Conservation (phyloP, 1,139 yeast species). For the Yarrowia galli region DNA sequence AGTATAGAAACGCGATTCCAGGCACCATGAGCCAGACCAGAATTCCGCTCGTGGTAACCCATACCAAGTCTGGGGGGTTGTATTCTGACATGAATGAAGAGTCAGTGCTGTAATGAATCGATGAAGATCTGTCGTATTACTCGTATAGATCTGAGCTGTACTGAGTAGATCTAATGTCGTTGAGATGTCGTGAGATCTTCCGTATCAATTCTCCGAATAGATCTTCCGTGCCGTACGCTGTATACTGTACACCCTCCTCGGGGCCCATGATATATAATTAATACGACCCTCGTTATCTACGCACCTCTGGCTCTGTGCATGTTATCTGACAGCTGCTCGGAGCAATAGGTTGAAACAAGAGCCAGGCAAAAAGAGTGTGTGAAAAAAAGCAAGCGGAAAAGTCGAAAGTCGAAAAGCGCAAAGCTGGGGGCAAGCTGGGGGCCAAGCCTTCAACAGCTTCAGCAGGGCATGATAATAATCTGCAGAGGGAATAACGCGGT, state of each 20-base stretch:
- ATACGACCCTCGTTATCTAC: background rate
- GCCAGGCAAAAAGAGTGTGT: background rate
- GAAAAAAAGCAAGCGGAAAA: background rate
- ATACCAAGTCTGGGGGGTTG: constrained; percentile 53
- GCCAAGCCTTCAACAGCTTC: too few species aligned
- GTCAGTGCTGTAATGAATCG: too few species aligned
- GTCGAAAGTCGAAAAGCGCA: background rate
- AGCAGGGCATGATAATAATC: too few species aligned
- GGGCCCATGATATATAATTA: background rate
- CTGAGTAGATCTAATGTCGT: too few species aligned
- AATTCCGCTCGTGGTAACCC: constrained; percentile 78
- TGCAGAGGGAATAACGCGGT: too few species aligned
- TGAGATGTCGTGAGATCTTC: too few species aligned
- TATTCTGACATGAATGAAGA: constrained; percentile 1
- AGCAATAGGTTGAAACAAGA: constrained; percentile 7
- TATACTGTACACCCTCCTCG: too few species aligned
- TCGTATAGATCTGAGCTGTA: too few species aligned
- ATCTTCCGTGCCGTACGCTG: too few species aligned
- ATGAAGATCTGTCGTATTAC: too few species aligned
- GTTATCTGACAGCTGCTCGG: constrained; percentile 33
- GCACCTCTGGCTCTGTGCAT: background rate
- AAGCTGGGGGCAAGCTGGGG: too few species aligned
- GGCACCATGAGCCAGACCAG: constrained; percentile 95
- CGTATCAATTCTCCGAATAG: too few species aligned
- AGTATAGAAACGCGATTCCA: constrained; percentile 88